A percentile compares a stretch with the other conserved stretches of the same genome.
Conservation (phyloP, 2,329 filamentous ascomycete species). For the Podosphaera aphanis region DNA sequence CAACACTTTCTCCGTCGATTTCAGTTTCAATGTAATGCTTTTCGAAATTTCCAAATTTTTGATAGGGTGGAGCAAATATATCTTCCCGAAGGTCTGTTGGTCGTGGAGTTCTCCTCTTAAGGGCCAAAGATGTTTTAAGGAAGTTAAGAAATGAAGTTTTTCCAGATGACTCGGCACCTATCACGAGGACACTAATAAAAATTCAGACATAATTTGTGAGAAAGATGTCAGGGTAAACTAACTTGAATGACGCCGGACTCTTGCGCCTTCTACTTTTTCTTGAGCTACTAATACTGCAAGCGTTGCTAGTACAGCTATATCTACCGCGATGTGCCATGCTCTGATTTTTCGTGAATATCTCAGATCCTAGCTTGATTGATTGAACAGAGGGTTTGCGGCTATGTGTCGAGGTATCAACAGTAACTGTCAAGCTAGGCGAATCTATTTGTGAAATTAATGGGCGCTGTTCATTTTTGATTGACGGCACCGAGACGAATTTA, state of each 20-base stretch:
- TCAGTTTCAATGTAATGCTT: conserved; percentile 86
- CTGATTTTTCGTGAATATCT: conserved; percentile 64
- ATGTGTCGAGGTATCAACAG: conserved; percentile 8
- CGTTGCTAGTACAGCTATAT: conserved; percentile 88
- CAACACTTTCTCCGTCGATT: conserved; percentile 75
- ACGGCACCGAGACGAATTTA: conserved; percentile 37
- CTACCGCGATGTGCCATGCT: conserved; percentile 94
- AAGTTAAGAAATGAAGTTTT: conserved; percentile 97
- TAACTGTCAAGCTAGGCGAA: conserved; percentile 16
- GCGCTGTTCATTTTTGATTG: conserved; percentile 26
- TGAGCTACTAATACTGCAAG: conserved; percentile 80
- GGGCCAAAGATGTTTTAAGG: conserved; percentile 61
- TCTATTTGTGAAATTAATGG: conserved; percentile 21
- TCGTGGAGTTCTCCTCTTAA: conserved; percentile 38
- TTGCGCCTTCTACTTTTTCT: conserved; percentile 80
- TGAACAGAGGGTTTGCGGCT: conserved; percentile 21
- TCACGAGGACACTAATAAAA: conserved; percentile 53
- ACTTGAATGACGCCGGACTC: conserved; percentile 98
- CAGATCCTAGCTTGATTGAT: conserved; percentile 33
- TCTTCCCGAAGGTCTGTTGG: conserved; percentile 23
- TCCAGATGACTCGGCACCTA: conserved; percentile 68
- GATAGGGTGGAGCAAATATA: conserved; percentile 22
- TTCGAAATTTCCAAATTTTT: conserved; percentile 41
- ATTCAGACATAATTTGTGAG: conserved; percentile 4
- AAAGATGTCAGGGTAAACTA: conserved; percentile 14